These are phyloP conservation scores for Mimosa bimucronata DNA, from an alignment of 306 rosid species.

Conservation along the genomic window DNA sequence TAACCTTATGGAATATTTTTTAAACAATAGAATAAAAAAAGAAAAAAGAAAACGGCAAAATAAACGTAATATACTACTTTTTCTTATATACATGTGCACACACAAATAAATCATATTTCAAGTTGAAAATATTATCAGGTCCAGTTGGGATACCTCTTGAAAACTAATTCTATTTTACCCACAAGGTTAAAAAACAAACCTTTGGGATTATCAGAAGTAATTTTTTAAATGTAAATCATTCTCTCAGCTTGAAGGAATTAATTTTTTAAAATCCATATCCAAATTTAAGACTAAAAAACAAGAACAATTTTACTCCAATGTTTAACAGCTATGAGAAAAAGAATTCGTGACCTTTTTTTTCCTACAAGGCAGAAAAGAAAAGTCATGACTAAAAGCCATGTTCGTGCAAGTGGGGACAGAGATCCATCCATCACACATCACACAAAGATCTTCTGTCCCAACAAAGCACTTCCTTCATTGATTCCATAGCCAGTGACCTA, in stretches of 20 bases:
- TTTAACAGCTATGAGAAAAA: constrained; percentile 1
- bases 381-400: constrained; percentile 14
- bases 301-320: neutral
- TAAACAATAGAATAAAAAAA: neutral
- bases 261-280: neutral
- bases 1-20: neutral
- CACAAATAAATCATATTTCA: neutral
- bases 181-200: neutral
- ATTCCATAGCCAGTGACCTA: constrained; percentile 38
- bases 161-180: neutral
- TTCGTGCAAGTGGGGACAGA: constrained; percentile 34
- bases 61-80: neutral
- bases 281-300: neutral
- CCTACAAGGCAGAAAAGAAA: neutral
- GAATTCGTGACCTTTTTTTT: neutral
- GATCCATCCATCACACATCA: constrained; percentile 31
- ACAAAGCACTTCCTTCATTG: constrained; percentile 29
- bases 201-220: too few species aligned
- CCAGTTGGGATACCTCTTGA: neutral
- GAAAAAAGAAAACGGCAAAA: neutral
- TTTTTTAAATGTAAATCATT: neutral
- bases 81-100: too few species aligned
- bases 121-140: neutral
- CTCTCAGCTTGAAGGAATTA: neutral
- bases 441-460: constrained; percentile 32